A percentile compares a stretch with the other conserved stretches of the same genome.
These are phyloP conservation scores for Arthrobotrys megalospora DNA, from an alignment of 2,329 filamentous ascomycete species.

Conservation along the genomic window DNA sequence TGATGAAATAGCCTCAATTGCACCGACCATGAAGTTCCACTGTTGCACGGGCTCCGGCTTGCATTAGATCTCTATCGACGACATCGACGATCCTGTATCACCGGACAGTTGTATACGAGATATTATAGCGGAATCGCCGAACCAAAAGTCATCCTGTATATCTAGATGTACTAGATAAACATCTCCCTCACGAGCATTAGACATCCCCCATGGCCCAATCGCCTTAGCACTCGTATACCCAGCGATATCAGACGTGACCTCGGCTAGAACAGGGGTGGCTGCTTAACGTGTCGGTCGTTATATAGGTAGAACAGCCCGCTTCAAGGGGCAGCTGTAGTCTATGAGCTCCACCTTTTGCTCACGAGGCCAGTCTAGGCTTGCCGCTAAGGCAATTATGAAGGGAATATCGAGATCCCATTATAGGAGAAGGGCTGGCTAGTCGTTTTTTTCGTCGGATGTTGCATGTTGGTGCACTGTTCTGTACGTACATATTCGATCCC, in stretches of 20 bases:
- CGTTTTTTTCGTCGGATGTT: constrained; percentile 43
- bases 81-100: no score
- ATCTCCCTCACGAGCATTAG: no score
- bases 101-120: no score
- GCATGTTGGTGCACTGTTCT: constrained; percentile 9
- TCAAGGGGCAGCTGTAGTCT: constrained; percentile 52
- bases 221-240: not conserved
- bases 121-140: no score
- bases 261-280: constrained; percentile 33
- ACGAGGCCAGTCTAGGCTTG: constrained; percentile 54
- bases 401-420: constrained; percentile 51
- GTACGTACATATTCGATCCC: constrained; percentile 11
- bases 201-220: no score
- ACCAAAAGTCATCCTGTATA: no score
- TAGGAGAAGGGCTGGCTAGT: constrained; percentile 25
- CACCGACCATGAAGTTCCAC: no score
- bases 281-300: constrained; percentile 33
- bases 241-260: constrained; percentile 18
- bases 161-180: no score
- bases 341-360: constrained; percentile 55
- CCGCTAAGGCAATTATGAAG: constrained; percentile 45
- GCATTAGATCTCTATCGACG: no score
- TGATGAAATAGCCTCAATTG: no score
- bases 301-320: constrained; percentile 47
- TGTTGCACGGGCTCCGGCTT: no score